Evolutionary conservation across 805 yeast genomes (phyloP), one percentile per base, ranked within the genome.

Genomic region (Saccharomycopsis olivae): DNA sequence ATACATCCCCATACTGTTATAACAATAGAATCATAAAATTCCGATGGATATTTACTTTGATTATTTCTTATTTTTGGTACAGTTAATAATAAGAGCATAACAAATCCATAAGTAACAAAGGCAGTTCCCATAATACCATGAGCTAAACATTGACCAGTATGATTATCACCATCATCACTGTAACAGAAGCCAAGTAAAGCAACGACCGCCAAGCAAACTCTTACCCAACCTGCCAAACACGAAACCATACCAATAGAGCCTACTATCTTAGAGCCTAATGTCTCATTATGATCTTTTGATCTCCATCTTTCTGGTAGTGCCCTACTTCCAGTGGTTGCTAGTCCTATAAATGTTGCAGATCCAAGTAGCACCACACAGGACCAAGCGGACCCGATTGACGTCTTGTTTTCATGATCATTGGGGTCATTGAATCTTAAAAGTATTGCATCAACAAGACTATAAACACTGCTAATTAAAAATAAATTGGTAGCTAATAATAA

Each of bases 121-220:
- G 94, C 79, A 18, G 84, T 71, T 0, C 97, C 97, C 97, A 89
- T 89, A 45, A 89, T 84, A 3, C 96, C 96, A 57, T 89, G 97
- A 0, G 97, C 97, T 30, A 87, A 72, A 58, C 97, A 89, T 60
- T 89, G 97, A 18, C 97, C 97, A 0, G 94, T 77, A 52, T 84
- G 92, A 27, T 58, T 66, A n/a, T n/a, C n/a, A 4, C 71, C 82
- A 16, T 44, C 44, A 11, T 18, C 29, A 21, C 30, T 17, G 50
- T 85, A 76, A 60, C 97, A 89, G 58, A 87, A 89, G 2, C 95
- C 96, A 48, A 85, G 73, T 47, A 87, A 54, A 1, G 95, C 81
- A 33, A 84, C 78, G 4, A 89, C 85, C 0, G 94, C 89, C 61
- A 89, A 61, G 38, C 87, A 76, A 24, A 73, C 70, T 48, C 84